Conservation (phyloP, 345 rosid species). For the Eucalyptus erythrocorys region DNA sequence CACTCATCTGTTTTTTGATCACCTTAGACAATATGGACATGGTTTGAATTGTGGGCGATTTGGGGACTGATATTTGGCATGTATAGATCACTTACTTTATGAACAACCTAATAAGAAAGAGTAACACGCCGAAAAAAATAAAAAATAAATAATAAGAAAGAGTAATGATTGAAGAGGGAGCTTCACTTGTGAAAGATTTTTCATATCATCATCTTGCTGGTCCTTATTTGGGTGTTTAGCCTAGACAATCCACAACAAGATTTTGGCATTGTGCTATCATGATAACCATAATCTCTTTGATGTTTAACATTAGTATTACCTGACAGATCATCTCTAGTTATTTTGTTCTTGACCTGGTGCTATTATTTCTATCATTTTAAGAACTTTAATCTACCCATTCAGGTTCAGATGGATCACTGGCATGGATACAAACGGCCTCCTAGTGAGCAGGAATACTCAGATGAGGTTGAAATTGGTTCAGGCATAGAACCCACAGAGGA, state of each 20-base stretch:
- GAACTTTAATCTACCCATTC: background rate
- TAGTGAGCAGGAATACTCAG: conserved; percentile 58
- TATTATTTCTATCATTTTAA: background rate
- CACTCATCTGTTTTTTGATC: background rate
- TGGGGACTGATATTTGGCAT: background rate
- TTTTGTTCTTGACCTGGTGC: background rate
- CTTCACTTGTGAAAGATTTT: background rate
- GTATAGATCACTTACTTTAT: background rate
- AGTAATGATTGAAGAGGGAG: background rate
- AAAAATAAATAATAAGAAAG: background rate
- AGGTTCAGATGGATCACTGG: conserved; percentile 78
- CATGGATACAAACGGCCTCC: conserved; percentile 54
- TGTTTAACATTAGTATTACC: background rate
- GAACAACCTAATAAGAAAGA: background rate
- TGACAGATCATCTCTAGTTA: background rate
- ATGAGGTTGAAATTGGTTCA: conserved; percentile 29
- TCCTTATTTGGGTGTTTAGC: background rate
- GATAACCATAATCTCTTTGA: background rate
- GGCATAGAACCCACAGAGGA: conserved; percentile 45
- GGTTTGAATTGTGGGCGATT: background rate
- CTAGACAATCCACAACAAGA: background rate
- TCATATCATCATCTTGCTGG: background rate
- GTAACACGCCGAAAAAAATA: background rate
- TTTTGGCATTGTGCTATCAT: background rate
- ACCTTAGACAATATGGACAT: background rate